These are phyloP conservation scores for Peniophora sp. DNA, from an alignment of 1,284 basidiomycete species.

Conservation along the genomic window DNA sequence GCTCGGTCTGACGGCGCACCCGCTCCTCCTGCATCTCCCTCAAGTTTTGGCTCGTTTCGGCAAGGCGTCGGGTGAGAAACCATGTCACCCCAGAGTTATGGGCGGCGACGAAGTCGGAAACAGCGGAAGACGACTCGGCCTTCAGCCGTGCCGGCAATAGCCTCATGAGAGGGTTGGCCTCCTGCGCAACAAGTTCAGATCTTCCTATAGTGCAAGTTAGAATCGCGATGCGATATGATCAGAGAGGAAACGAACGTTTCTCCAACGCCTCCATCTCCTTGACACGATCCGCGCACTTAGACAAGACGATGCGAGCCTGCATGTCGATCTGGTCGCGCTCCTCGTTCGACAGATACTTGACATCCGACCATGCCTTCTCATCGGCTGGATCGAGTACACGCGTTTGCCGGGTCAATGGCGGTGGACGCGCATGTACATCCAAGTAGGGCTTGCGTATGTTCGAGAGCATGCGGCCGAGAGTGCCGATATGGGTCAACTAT, in stretches of 20 bases:
- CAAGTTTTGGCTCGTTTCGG: conserved; percentile 70
- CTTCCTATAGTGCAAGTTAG: conserved; percentile 41
- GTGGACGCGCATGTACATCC: conserved; percentile 55
- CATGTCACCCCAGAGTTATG: conserved; percentile 82
- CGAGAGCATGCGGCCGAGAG: conserved; percentile 60
- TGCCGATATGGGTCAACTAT: conserved; percentile 66
- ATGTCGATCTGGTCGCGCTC: conserved; percentile 89
- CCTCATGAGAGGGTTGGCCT: conserved; percentile 52
- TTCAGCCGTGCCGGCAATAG: conserved; percentile 60
- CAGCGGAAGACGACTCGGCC: conserved; percentile 46
- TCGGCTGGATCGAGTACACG: conserved; percentile 49
- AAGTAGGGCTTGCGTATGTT: conserved; percentile 73
- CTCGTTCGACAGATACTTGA: conserved; percentile 72
- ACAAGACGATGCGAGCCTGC: conserved; percentile 76
- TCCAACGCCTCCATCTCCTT: conserved; percentile 81
- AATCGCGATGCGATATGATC: background rate
- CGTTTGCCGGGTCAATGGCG: conserved; percentile 21
- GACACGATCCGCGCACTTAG: conserved; percentile 76
- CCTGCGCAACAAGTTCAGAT: conserved; percentile 51
- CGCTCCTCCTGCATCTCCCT: conserved; percentile 87
- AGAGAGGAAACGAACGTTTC: conserved; percentile 52
- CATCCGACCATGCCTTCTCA: conserved; percentile 54
- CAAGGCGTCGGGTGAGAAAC: conserved; percentile 74
- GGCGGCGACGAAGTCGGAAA: conserved; percentile 68
- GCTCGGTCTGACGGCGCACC: conserved; percentile 73